Evolutionary conservation across 768 basidiomycete species (phyloP), one percentile per base, ranked within the genome.

Genomic region (Strobilomyces dryophilus): DNA sequence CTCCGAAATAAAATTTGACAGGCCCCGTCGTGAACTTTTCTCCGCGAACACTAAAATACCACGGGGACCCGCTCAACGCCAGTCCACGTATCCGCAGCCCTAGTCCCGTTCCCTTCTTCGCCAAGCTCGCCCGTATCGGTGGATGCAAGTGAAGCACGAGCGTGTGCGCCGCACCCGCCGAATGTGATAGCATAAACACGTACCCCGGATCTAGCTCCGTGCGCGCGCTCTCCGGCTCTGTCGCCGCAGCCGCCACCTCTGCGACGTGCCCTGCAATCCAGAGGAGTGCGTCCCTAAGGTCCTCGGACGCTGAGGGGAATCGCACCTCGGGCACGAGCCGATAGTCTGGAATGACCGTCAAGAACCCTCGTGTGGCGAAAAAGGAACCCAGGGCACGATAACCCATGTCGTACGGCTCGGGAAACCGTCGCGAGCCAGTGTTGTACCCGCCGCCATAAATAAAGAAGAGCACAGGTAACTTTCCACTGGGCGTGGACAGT

Each of bases 281-380:
- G 20, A 73, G 59, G 8, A 84, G 60, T 11, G 85, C 83, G 55
- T 85, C 82, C 12, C 78, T 78, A 8, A 86, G 62, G 60, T 87
- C 85, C 56, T 81, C 74, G 0, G 75, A 76, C 1, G 77, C 73
- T 0, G 70, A 73, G 0, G 86, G 86, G 63, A 77, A 86, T n/a
- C 65, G 71, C 51, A 76, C 76, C 29, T 76, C 61, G 6, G 85
- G 85, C 5, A 78, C 77, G 37, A 88, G 76, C 0, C 83, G 80
- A 58, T 88, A 87, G 68, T 88, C 84, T 0, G 85, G 77, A 56
- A 88, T 81, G 58, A 86, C 69, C n/a, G 79, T 79, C 57, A 85
- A 55, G 67, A 84, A 77, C 0, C 85, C 85, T 15, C 66, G 73
- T 9, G 73, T 71, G 0, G 85, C 81, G 66, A 81, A 88, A 72